Conservation (phyloP, 768 basidiomycete species). For the Rhizopogon roseolus region DNA sequence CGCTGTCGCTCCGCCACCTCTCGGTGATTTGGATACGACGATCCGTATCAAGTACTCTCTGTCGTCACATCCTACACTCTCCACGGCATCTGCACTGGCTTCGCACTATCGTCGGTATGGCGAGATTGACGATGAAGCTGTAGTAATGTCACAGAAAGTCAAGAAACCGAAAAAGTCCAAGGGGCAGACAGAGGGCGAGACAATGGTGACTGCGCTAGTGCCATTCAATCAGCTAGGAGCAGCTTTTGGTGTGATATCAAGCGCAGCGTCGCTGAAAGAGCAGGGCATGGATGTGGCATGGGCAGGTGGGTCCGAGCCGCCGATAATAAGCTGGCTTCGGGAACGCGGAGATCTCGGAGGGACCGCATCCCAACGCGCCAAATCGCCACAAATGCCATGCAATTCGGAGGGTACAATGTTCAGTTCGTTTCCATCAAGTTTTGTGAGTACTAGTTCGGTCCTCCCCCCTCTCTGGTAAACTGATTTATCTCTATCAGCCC, state of each 20-base stretch:
- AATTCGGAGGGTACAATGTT: slow-evolving; percentile 29
- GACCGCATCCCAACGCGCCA: slow-evolving; percentile 4
- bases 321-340: slow-evolving; percentile 67
- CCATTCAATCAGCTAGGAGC: slow-evolving; percentile 73
- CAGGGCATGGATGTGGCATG: slow-evolving; percentile 68
- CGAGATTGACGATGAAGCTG: slow-evolving; percentile 52
- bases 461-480: background rate
- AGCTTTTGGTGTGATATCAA: slow-evolving; percentile 71
- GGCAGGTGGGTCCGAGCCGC: slow-evolving; percentile 70
- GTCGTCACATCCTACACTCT: slow-evolving; percentile 39
- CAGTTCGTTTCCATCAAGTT: slow-evolving; percentile 52
- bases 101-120: slow-evolving; percentile 55
- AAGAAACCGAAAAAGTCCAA: slow-evolving; percentile 34
- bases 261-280: slow-evolving; percentile 47
- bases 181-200: slow-evolving; percentile 36
- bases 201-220: slow-evolving; percentile 65
- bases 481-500: background rate
- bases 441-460: slow-evolving; percentile 36
- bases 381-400: slow-evolving; percentile 20
- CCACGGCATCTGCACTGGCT: slow-evolving; percentile 15
- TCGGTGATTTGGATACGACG: slow-evolving; percentile 72
- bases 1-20: slow-evolving; percentile 49
- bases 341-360: slow-evolving; percentile 60
- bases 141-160: slow-evolving; percentile 65
- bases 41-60: slow-evolving; percentile 67